Percentiles rank a stretch among this genome's conserved stretches.
Evolutionary conservation across 352 stramenopile genomes (phyloP).

Genomic region (Thalassiosira sp.): DNA sequence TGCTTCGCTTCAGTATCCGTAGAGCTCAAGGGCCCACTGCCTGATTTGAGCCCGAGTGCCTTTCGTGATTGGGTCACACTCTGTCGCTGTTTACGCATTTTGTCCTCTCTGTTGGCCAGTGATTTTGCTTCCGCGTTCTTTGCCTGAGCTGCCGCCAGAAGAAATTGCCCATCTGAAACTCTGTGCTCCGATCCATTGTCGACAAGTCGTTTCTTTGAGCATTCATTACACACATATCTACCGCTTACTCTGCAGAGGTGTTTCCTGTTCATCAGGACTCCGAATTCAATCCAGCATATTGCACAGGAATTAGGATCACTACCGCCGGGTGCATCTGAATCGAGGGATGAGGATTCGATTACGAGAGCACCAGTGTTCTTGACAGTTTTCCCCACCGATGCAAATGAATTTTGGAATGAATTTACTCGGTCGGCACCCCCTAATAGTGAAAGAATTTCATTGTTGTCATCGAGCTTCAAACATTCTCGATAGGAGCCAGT

Average conservation of each 20-base stretch:
- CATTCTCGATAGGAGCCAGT: slow-evolving; percentile 30
- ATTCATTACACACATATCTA: slow-evolving; percentile 79
- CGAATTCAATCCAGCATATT: slow-evolving; percentile 79
- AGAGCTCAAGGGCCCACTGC: neutral
- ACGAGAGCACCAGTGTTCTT: slow-evolving; percentile 21
- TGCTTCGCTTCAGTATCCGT: slow-evolving; percentile 8
- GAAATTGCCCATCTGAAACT: slow-evolving; percentile 77
- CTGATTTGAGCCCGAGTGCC: slow-evolving; percentile 9
- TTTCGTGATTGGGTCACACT: slow-evolving; percentile 17
- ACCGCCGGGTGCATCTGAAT: slow-evolving; percentile 62
- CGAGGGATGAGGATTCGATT: slow-evolving; percentile 36
- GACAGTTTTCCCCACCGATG: slow-evolving; percentile 12
- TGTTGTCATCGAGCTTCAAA: slow-evolving; percentile 60
- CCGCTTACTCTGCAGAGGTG: slow-evolving; percentile 67
- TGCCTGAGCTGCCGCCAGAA: slow-evolving; percentile 47
- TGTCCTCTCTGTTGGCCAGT: slow-evolving; percentile 18
- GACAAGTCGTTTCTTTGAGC: slow-evolving; percentile 69
- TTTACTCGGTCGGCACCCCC: slow-evolving; percentile 50
- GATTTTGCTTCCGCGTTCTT: slow-evolving; percentile 3
- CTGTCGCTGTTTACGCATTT: slow-evolving; percentile 5
- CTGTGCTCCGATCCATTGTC: slow-evolving; percentile 57
- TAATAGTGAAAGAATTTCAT: slow-evolving; percentile 56
- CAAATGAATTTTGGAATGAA: slow-evolving; percentile 38
- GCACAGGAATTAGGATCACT: slow-evolving; percentile 70
- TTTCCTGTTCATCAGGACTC: slow-evolving; percentile 71